phyloP scores from a whole-genome alignment of 768 basidiomycete genomes.

The Trametes cinnabarina region DNA sequence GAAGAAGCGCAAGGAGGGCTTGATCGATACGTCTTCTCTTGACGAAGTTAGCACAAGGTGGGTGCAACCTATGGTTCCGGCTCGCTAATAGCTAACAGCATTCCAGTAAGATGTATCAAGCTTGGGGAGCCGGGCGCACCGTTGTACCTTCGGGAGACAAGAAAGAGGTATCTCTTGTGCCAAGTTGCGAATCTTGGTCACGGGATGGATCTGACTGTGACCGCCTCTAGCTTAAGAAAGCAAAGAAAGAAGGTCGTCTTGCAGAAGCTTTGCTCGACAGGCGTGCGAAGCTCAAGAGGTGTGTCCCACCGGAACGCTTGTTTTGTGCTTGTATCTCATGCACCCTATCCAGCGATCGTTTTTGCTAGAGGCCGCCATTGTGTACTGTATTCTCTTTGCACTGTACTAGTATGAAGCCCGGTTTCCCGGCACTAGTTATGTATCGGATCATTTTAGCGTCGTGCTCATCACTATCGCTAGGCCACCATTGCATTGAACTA shows the following conservation, averaged over 20 bases:
- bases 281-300: slow-evolving; percentile 83
- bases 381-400: not conserved
- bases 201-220: too few relatives aligned
- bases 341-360: slow-evolving; percentile 46
- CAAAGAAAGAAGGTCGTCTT: slow-evolving; percentile 75
- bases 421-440: too few relatives aligned
- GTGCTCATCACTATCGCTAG: too few relatives aligned
- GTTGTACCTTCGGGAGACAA: slow-evolving; percentile 70
- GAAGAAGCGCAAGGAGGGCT: slow-evolving; percentile 49
- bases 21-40: slow-evolving; percentile 35
- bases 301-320: too few relatives aligned
- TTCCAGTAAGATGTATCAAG: slow-evolving; percentile 66
- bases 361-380: slow-evolving; percentile 30
- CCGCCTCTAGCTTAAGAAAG: slow-evolving; percentile 80
- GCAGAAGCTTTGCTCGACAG: slow-evolving; percentile 80
- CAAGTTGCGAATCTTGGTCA: too few relatives aligned
- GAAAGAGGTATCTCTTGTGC: slow-evolving; percentile 53
- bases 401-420: slow-evolving; percentile 1
- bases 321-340: too few relatives aligned
- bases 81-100: slow-evolving; percentile 1
- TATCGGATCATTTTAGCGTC: too few relatives aligned
- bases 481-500: too few relatives aligned
- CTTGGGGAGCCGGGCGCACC: slow-evolving; percentile 81
- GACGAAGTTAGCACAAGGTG: slow-evolving; percentile 79
- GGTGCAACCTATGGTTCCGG: slow-evolving; percentile 29